Evolutionary conservation across 1,284 basidiomycete species (phyloP).

Genomic region (Phylloboletellus chloephorus): DNA sequence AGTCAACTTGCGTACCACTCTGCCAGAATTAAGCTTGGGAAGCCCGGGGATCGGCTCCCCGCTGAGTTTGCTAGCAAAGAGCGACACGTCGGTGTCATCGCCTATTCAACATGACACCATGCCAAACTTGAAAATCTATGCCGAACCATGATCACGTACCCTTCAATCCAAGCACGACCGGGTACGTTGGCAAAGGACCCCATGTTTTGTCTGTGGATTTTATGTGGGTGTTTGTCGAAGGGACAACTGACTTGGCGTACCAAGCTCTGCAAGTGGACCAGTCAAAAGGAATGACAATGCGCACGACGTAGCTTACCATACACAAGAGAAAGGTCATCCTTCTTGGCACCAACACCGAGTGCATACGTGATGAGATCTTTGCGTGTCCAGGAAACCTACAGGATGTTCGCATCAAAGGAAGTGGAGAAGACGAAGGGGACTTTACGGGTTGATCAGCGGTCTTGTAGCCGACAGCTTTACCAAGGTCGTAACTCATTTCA

Average conservation of each 20-base stretch:
- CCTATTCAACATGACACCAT: conserved; percentile 25
- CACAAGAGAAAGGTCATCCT: conserved; percentile 27
- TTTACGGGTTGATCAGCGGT: conserved; percentile 21
- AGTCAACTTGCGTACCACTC: conserved; percentile 43
- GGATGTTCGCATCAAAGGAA: neutral
- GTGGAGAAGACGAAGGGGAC: neutral
- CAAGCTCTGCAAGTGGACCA: conserved; percentile 26
- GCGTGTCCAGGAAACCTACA: conserved; percentile 31
- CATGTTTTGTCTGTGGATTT: conserved; percentile 41
- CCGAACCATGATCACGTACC: conserved; percentile 29
- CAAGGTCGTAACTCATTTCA: conserved; percentile 28
- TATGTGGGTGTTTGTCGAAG: neutral
- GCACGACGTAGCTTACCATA: conserved; percentile 20
- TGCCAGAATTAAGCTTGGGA: conserved; percentile 60
- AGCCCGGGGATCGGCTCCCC: conserved; percentile 50
- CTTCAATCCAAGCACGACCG: conserved; percentile 52
- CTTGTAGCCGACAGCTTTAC: conserved; percentile 24
- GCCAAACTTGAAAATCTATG: neutral
- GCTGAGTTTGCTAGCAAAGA: conserved; percentile 53
- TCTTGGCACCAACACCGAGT: conserved; percentile 30
- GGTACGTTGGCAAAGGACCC: conserved; percentile 52
- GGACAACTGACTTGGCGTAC: conserved; percentile 13
- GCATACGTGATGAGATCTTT: conserved; percentile 31
- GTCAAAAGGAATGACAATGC: neutral
- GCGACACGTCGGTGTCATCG: conserved; percentile 55